phyloP scores from a whole-genome alignment of 768 basidiomycete species.

The Termitomyces sp. region DNA sequence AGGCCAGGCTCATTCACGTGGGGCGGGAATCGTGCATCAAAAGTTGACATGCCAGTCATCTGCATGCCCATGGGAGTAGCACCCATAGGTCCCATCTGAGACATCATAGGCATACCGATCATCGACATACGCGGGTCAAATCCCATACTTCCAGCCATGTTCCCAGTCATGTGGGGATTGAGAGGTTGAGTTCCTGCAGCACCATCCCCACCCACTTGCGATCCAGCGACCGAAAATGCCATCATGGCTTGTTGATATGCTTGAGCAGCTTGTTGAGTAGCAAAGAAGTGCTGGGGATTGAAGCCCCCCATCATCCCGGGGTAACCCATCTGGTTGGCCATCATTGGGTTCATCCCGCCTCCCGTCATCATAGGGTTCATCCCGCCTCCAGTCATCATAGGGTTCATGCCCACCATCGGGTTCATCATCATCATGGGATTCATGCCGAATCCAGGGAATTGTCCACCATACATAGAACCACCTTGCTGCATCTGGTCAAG shows the following conservation, averaged over 20 bases:
- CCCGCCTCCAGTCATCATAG: conserved; percentile 49
- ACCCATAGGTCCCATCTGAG: conserved; percentile 27
- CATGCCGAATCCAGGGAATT: conserved; percentile 57
- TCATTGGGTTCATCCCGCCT: conserved; percentile 42
- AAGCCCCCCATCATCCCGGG: conserved; percentile 57
- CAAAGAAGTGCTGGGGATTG: conserved; percentile 81
- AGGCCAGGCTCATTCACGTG: conserved; percentile 30
- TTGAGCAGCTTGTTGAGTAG: conserved; percentile 80
- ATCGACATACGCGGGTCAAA: conserved; percentile 82
- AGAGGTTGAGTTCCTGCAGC: conserved; percentile 37
- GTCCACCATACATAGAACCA: conserved; percentile 66
- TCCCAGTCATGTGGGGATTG: conserved; percentile 56
- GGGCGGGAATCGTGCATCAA: conserved; percentile 56
- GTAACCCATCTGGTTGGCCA: conserved; percentile 45
- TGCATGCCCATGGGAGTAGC: conserved; percentile 40
- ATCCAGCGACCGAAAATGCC: conserved; percentile 73
- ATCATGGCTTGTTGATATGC: conserved; percentile 91
- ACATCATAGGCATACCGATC: conserved; percentile 74
- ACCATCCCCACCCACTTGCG: conserved; percentile 61
- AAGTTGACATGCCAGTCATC: conserved; percentile 60
- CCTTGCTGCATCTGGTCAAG: conserved; percentile 87
- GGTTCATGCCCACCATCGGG: conserved; percentile 45
- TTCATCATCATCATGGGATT: conserved; percentile 70
- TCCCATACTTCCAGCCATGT: conserved; percentile 22
- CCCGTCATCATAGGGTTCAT: conserved; percentile 55